Evolutionary conservation across 176 grass and related monocot species (phyloP), one percentile per base, ranked within the genome.

Genomic region (Triticum dicoccoides): DNA sequence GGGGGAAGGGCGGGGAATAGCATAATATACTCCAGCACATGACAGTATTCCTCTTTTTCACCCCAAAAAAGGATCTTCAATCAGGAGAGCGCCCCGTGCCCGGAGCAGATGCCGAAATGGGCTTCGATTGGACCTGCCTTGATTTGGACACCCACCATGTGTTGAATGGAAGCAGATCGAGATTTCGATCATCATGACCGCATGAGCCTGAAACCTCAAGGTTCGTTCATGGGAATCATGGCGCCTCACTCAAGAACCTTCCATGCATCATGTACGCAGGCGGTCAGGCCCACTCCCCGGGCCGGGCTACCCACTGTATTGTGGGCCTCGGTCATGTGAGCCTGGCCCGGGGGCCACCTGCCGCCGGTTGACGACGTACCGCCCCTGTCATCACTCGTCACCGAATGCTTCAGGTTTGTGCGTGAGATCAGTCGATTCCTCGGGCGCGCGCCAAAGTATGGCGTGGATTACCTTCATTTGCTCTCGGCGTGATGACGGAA

Each of bases 321-420:
- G 68, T 56, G 61, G 69, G 56, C 38, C 39, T 59, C 27, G 3
- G 35, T 32, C 77, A 81, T 80, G 56, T 81, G 39, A 27, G 21
- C 6, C 10, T 44, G 33, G 34, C 33, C 67, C 9, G 5, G 10
- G 42, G 17, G 20, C 51, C 51, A 83, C 24, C 34, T 27, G 25
- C 24, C 35, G 38, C 37, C 66, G 70, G 66, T 9, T 80, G 85
- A 86, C 51, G 4, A 86, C 37, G 4, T 47, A 33, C 23, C 10
- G 65, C 51, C 80, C 18, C 35, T 42, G 24, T 33, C 84, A 86
- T 47, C 70, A 17, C 6, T 49, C 69, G 82, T 84, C 82, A 84
- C 52, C 6, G 24, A 9, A 65, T 27, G 14, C 13, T 76, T 76
- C 45, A 54, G 73, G 18, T 33, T 6, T 21, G 42, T 54, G 45